Base-by-base conservation (phyloP, 2,329 filamentous ascomycete species). In the Sporothrix dimorphospora region DNA sequence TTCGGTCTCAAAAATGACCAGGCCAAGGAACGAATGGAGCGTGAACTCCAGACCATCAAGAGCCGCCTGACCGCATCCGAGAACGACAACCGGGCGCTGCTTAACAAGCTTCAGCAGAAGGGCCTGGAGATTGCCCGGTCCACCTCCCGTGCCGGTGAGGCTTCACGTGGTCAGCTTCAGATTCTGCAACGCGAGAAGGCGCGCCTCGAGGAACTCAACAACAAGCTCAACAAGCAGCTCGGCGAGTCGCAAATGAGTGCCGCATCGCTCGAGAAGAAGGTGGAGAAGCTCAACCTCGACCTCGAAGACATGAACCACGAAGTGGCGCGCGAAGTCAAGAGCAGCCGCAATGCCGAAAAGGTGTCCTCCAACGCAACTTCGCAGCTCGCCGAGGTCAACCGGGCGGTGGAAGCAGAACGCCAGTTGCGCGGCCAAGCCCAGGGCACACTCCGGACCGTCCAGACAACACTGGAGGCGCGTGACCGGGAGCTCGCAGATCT, bases 91-190 rank as follows among this genome's bases (percentile, higher is more conserved):
- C 91, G 94, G 69, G 91, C 94, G 5, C 85, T 99, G n/a, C 87
- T 98, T 75, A 98, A 98, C 83, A 98, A 98, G 81, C 87, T 99
- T 21, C 95, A 98, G 78, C 95, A 98, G 78, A 98, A 98, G 84
- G 96, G 97, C 40, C 87, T 99, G 7, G 95, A 99, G 79, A 97
- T 99, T 80, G 95, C 95, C 53, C 89, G 96, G 61, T 96, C 95
- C 0, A 93, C 89, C 73, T 97, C 94, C 5, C 91, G 91, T 73
- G 95, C 92, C 40, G 94, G 89, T 74, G 95, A 98, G 76, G 92
- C 90, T 42, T 93, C 94, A 63, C 90, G 94, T 49, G 87, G 90
- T 2, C 92, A 96, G 76, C 85, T 98, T 65, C 81, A 88, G 51
- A 89, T 91, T 72, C 84, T 98, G 38, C 94, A 95, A 75, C 88